A percentile compares a stretch with the other conserved stretches of the same genome.
Conservation (phyloP, 805 yeast species). For the Huiozyma naganishii region DNA sequence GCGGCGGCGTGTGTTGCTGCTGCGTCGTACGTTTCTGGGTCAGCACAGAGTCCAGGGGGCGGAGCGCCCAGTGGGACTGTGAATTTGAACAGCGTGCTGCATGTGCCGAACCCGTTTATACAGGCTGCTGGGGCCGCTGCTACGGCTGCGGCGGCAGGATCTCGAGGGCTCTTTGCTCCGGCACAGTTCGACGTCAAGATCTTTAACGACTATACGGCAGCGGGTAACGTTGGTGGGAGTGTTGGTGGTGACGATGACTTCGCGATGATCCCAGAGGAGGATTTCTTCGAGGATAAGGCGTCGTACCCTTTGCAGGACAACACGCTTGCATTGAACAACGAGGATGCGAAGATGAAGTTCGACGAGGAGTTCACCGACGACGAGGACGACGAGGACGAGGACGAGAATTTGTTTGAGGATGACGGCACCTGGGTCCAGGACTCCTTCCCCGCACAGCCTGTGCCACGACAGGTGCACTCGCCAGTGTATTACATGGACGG, state of each 20-base stretch:
- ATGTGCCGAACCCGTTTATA: constrained; percentile 5
- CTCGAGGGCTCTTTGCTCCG: not conserved
- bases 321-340: constrained; percentile 15
- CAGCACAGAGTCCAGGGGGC: constrained; percentile 1
- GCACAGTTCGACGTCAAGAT: constrained; percentile 2
- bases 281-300: not conserved
- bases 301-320: constrained; percentile 17
- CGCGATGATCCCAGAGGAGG: not conserved
- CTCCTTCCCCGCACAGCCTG: not conserved
- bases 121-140: not conserved
- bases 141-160: not conserved
- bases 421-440: not conserved
- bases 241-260: not conserved
- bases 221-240: too few species aligned
- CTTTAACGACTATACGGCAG: not conserved
- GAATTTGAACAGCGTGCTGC: constrained; percentile 18
- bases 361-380: constrained; percentile 25
- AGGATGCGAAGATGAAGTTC: constrained; percentile 23
- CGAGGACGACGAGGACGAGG: constrained; percentile 8
- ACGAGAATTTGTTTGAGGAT: constrained; percentile 6
- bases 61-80: constrained; percentile 16
- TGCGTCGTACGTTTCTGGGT: not conserved
- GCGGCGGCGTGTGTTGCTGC: constrained; percentile 13
- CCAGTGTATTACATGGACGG: not conserved
- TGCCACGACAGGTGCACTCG: not conserved